Evolutionary conservation across 306 rosid species (phyloP), one percentile per base, ranked within the genome.

Genomic region (Prosopis cineraria): DNA sequence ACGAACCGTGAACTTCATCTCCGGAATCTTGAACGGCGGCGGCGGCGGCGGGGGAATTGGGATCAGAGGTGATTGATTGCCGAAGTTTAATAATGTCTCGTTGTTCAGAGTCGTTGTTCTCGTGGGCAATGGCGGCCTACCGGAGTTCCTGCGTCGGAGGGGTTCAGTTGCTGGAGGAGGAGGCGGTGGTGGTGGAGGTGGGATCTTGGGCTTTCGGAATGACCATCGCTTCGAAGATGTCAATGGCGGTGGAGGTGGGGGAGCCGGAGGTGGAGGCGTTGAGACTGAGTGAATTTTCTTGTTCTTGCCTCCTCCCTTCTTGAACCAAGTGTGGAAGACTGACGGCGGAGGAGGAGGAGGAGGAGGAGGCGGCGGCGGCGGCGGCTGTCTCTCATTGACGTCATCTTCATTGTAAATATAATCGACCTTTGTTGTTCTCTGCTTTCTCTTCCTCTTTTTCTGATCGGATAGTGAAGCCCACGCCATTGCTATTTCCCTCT

Each of bases 321-420:
- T 81, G 75, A 95, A 93, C 27, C 91, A 64, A 73, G 68, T 86
- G 2, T 90, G 91, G 55, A 95, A 88, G 10, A 91, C 84, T 0
- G 99, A 95, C 3, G 93, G 79, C 0, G 88, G 93, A 0, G 93
- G 97, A 0, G 98, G 98, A 0, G 96, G 97, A 0, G 91, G 97
- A 0, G 93, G 89, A 0, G 90, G 89, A 0, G 81, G 90, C 16
- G 89, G 70, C 14, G 92, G 37, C 37, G 37, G 90, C 0, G 72
- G 87, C 9, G 78, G 29, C 12, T 33, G 82, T 19, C 76, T 52
- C 5, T 65, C 8, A 41, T 27, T 64, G 19, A 63, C 65, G 30
- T 70, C 50, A 30, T 81, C 83, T 65, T 78, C 70, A 40, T 74
- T 62, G 68, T 76, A 56, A 76, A 37, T 64, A 68, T 69, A 24